phyloP scores from a whole-genome alignment of 495 filamentous ascomycete genomes.

The Penicillium goetzii region DNA sequence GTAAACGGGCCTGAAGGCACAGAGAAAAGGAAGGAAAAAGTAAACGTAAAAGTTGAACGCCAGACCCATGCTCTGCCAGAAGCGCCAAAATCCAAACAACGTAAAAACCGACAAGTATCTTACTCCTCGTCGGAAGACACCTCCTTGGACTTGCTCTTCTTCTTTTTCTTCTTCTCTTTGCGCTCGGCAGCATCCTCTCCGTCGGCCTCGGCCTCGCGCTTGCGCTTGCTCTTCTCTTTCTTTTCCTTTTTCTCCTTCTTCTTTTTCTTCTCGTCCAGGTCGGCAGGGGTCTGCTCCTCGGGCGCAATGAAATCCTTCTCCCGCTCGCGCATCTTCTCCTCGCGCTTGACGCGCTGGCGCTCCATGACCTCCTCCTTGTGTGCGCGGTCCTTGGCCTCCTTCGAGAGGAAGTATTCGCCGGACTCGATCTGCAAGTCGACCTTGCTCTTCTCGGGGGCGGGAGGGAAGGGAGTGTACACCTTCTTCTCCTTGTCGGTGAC shows the following conservation, averaged over 20 bases:
- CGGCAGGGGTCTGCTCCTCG: constrained; percentile 61
- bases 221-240: constrained; percentile 48
- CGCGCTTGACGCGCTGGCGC: constrained; percentile 80
- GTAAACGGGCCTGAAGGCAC: constrained; percentile 22
- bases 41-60: constrained; percentile 31
- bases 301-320: constrained; percentile 86
- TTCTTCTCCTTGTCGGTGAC: constrained; percentile 95
- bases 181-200: constrained; percentile 41
- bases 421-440: constrained; percentile 97
- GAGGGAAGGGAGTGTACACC: constrained; percentile 80
- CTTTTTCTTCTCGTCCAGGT: constrained; percentile 58
- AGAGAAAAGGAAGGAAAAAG: constrained; percentile 15
- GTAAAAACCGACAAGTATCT: constrained; percentile 23
- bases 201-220: constrained; percentile 43
- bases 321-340: constrained; percentile 83
- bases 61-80: constrained; percentile 40
- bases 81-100: constrained; percentile 37
- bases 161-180: constrained; percentile 53
- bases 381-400: constrained; percentile 85
- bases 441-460: constrained; percentile 89
- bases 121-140: constrained; percentile 40
- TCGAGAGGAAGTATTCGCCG: constrained; percentile 93
- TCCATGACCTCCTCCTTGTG: constrained; percentile 78
- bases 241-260: constrained; percentile 52
- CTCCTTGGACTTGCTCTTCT: constrained; percentile 51